Conservation (phyloP, 768 basidiomycete species). For the Rhodosporidiobolus sp. region DNA sequence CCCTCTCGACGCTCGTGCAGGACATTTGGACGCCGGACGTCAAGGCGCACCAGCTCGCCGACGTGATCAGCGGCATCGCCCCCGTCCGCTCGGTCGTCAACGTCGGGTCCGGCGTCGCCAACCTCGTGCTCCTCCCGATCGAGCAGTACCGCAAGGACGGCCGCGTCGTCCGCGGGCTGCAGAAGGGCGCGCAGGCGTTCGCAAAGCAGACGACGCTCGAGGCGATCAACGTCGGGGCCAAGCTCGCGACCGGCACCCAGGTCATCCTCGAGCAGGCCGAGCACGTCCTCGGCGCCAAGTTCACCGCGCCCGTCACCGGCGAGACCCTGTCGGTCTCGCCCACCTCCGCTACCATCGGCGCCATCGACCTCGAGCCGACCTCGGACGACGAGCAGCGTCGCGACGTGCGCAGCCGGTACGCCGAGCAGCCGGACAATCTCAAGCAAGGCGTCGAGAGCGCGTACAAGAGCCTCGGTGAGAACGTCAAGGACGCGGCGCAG, state of each 20-base stretch:
- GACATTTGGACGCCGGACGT: slow-evolving; percentile 99
- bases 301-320: not conserved
- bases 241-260: slow-evolving; percentile 92
- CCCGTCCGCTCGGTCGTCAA: slow-evolving; percentile 96
- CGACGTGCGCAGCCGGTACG: slow-evolving; percentile 66
- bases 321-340: slow-evolving; percentile 1
- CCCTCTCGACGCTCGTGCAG: slow-evolving; percentile 84
- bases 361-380: not conserved
- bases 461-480: slow-evolving; percentile 80
- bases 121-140: slow-evolving; percentile 90
- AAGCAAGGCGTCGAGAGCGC: slow-evolving; percentile 84
- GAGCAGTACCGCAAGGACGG: slow-evolving; percentile 98
- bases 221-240: slow-evolving; percentile 89
- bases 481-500: slow-evolving; percentile 90
- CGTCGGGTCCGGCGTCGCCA: slow-evolving; percentile 93
- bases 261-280: slow-evolving; percentile 96
- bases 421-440: slow-evolving; percentile 79
- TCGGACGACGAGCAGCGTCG: slow-evolving; percentile 18
- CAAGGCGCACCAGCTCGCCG: slow-evolving; percentile 94
- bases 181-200: slow-evolving; percentile 89
- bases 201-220: slow-evolving; percentile 92
- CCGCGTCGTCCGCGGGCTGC: slow-evolving; percentile 82
- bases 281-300: slow-evolving; percentile 58
- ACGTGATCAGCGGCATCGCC: slow-evolving; percentile 92
- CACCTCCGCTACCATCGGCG: not conserved